Conservation (phyloP, 2,329 filamentous ascomycete species). For the Verticillium dahliae region DNA sequence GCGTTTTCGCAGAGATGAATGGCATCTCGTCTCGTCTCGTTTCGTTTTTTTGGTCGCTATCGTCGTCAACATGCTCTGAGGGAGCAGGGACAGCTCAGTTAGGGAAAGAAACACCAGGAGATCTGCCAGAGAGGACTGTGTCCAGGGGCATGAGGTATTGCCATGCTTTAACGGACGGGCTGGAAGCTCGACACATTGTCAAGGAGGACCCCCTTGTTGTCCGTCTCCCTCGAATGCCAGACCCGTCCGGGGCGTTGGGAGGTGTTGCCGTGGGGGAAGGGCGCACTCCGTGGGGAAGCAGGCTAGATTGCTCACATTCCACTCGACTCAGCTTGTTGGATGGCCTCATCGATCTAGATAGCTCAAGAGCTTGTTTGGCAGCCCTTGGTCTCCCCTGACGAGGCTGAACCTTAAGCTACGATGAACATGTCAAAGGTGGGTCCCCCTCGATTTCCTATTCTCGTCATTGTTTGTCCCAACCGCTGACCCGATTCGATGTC, state of each 20-base stretch:
- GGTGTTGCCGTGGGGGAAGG: not conserved
- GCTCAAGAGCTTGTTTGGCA: not conserved
- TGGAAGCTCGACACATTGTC: not conserved
- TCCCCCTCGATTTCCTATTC: not conserved
- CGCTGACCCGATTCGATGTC: not conserved
- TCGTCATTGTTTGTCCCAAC: not conserved
- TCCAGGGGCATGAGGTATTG: not conserved
- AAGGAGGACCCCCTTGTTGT: not conserved
- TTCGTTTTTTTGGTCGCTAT: not conserved
- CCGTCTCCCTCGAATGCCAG: not conserved
- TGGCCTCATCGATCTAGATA: not conserved
- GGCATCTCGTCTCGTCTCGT: slow-evolving; percentile 2
- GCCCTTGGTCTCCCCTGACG: not conserved
- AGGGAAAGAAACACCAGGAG: not conserved
- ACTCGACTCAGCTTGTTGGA: not conserved
- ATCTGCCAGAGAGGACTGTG: no score
- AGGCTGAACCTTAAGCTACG: not conserved
- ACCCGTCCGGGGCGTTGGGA: not conserved
- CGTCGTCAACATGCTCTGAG: not conserved
- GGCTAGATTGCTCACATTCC: not conserved
- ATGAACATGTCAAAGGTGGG: not conserved
- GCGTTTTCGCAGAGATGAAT: slow-evolving; percentile 4
- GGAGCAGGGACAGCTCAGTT: not conserved
- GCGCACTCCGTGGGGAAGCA: not conserved
- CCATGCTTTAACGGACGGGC: not conserved